Conservation (phyloP, 257 asterid genomes). For the Paulownia fortunei region DNA sequence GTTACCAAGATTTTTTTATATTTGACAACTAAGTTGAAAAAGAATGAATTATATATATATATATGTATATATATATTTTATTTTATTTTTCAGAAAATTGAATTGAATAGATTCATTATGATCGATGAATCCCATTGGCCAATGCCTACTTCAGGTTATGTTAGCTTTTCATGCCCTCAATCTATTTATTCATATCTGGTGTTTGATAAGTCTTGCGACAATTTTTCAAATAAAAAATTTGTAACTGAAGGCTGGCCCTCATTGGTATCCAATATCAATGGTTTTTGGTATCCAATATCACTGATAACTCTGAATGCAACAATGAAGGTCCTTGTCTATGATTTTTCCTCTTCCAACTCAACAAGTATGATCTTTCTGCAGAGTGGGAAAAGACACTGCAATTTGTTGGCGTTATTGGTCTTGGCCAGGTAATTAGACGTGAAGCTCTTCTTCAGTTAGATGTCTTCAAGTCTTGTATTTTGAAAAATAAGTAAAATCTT, state of each 20-base stretch:
- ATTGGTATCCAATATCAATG: neutral
- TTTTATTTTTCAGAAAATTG: neutral
- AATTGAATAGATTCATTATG: neutral
- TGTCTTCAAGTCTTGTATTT: neutral
- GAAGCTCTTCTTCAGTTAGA: slow-evolving; percentile 7
- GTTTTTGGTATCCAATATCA: neutral
- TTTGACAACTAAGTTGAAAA: too few species aligned
- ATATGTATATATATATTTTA: too few species aligned
- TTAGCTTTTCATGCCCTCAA: neutral
- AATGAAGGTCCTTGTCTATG: neutral
- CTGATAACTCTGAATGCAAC: neutral
- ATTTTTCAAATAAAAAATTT: neutral
- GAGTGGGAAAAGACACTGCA: slow-evolving; percentile 94
- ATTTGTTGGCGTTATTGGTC: slow-evolving; percentile 64
- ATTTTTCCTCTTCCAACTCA: slow-evolving; percentile 25
- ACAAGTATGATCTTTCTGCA: slow-evolving; percentile 37
- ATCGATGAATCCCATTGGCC: neutral
- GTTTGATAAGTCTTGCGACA: neutral
- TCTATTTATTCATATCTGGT: neutral
- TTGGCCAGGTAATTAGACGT: slow-evolving; percentile 61
- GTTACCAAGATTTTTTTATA: too few species aligned
- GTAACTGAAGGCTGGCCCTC: neutral
- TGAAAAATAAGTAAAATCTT: neutral
- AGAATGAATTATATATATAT: too few species aligned
- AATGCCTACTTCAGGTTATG: neutral